These are phyloP conservation scores for Panicum hallii DNA, from an alignment of 202 grass and related monocot species.

Conservation along the genomic window DNA sequence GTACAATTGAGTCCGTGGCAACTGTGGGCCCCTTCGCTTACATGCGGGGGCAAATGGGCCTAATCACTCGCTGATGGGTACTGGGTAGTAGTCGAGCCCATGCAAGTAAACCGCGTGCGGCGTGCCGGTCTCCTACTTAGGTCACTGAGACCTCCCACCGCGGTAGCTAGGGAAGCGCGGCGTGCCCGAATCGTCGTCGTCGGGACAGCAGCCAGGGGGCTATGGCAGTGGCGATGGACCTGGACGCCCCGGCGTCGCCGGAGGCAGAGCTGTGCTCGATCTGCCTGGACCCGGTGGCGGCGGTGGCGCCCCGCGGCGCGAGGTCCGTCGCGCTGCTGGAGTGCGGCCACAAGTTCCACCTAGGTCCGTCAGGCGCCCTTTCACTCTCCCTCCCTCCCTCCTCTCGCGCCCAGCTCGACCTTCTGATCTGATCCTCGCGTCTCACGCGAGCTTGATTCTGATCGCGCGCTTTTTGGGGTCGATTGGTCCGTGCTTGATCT, in stretches of 20 bases:
- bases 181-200: background rate
- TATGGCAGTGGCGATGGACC: background rate
- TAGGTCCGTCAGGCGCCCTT: slow-evolving; percentile 47
- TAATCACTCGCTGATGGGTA: no score
- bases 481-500: background rate
- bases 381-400: no score
- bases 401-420: no score
- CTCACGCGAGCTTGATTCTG: background rate
- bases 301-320: slow-evolving; percentile 5
- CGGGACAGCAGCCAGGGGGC: no score
- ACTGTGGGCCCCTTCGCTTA: no score
- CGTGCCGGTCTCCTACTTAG: no score
- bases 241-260: background rate
- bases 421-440: background rate
- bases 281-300: slow-evolving; percentile 53
- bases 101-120: no score
- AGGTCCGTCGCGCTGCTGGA: slow-evolving; percentile 67
- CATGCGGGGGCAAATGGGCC: no score
- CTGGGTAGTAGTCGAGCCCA: no score
- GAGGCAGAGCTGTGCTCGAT: slow-evolving; percentile 45
- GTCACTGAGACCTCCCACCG: background rate
- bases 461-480: background rate
- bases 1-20: no score
- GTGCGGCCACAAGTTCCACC: slow-evolving; percentile 78
- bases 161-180: background rate